Percentiles rank a stretch among this genome's conserved stretches.
Conservation (phyloP, 2,329 filamentous ascomycete species). For the Hymenoscyphus fructigenus region DNA sequence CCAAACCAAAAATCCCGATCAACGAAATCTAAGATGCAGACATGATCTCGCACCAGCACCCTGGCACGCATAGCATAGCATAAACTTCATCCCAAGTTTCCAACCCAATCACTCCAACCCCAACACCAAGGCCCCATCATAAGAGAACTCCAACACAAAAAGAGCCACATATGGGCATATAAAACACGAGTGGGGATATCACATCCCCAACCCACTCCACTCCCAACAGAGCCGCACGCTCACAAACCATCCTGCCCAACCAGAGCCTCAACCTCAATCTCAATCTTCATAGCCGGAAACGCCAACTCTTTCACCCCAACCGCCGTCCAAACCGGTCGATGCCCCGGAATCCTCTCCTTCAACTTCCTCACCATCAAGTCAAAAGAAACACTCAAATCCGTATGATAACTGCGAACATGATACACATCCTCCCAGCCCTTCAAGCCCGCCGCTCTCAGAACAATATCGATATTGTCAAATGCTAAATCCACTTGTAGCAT, state of each 20-base stretch:
- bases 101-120: no score
- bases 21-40: not conserved
- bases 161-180: no score
- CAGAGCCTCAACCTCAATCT: slow-evolving; percentile 10
- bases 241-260: not conserved
- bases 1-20: not conserved
- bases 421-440: slow-evolving; percentile 3
- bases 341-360: slow-evolving; percentile 2
- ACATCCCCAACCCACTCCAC: not conserved
- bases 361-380: not conserved
- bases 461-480: slow-evolving; percentile 1
- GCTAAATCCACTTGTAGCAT: not conserved
- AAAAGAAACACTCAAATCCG: not conserved
- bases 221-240: not conserved
- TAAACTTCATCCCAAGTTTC: no score
- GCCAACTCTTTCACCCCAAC: not conserved
- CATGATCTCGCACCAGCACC: not conserved
- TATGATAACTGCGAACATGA: not conserved
- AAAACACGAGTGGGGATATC: no score
- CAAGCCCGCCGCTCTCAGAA: not conserved
- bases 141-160: no score
- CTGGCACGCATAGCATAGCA: not conserved
- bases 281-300: slow-evolving; percentile 4
- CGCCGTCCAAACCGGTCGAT: slow-evolving; percentile 1
- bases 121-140: no score